phyloP scores from a whole-genome alignment of 2,329 filamentous ascomycete genomes.

The Amauroascus verrucosus region DNA sequence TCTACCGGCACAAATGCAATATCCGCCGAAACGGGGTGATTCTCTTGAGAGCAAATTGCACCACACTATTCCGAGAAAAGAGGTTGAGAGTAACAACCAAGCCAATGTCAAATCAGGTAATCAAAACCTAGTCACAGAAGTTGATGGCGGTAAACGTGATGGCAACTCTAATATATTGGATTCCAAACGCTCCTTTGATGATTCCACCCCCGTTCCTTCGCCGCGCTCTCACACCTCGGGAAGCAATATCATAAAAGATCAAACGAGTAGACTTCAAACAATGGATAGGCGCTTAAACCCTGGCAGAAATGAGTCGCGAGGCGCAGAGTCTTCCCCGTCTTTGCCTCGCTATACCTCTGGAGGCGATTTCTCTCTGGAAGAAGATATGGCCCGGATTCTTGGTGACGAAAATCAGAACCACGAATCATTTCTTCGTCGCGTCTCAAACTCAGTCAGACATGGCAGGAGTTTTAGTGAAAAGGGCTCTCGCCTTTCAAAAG shows the following conservation, averaged over 20 bases:
- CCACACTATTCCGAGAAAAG: conserved; percentile 54
- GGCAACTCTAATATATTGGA: not conserved
- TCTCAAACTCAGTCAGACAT: conserved; percentile 90
- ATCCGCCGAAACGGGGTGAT: conserved; percentile 48
- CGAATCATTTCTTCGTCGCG: conserved; percentile 71
- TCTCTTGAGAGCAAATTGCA: conserved; percentile 46
- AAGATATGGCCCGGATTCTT: conserved; percentile 85
- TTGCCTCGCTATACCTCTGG: conserved; percentile 64
- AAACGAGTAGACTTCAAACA: conserved; percentile 4
- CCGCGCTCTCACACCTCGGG: conserved; percentile 11
- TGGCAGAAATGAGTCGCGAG: conserved; percentile 37
- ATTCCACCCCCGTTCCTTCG: conserved; percentile 11
- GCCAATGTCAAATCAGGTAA: not conserved
- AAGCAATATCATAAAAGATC: conserved; percentile 1
- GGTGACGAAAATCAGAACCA: conserved; percentile 54
- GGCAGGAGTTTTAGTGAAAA: conserved; percentile 74
- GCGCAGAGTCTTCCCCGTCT: conserved; percentile 51
- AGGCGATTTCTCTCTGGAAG: conserved; percentile 85
- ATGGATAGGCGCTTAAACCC: conserved; percentile 19
- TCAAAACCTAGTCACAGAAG: not conserved
- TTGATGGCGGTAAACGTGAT: not conserved
- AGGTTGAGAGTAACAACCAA: conserved; percentile 43
- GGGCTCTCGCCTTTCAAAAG: conserved; percentile 48
- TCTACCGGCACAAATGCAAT: conserved; percentile 22
- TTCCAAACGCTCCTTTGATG: conserved; percentile 10